A percentile compares a stretch with the other conserved stretches of the same genome.
Conservation (phyloP, 331 rosid species). For the Telfairia occidentalis region DNA sequence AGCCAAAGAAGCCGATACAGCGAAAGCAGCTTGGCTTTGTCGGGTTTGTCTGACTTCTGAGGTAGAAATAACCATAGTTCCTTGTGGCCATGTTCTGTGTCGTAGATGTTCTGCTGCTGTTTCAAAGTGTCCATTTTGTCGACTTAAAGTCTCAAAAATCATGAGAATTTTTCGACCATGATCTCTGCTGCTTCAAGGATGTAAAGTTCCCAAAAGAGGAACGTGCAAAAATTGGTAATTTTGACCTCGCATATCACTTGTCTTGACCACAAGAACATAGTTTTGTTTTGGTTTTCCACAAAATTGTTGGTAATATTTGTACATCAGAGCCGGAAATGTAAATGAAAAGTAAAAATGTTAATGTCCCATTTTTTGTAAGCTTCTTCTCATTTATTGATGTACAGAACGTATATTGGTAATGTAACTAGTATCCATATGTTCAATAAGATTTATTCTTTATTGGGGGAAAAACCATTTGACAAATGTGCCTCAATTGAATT, state of each 20-base stretch:
- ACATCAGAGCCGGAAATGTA: neutral
- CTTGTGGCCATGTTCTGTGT: slow-evolving; percentile 95
- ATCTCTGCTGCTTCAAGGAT: slow-evolving; percentile 8
- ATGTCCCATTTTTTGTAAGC: neutral
- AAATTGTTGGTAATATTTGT: neutral
- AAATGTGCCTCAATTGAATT: neutral
- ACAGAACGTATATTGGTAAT: neutral
- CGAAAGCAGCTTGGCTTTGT: slow-evolving; percentile 90
- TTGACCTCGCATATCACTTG: neutral
- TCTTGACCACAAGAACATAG: neutral
- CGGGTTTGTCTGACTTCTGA: slow-evolving; percentile 80
- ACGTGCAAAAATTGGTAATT: neutral
- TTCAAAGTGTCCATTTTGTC: slow-evolving; percentile 84
- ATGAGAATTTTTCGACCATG: slow-evolving; percentile 74
- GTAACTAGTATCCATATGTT: neutral
- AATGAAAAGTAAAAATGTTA: neutral
- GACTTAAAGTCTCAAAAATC: slow-evolving; percentile 69
- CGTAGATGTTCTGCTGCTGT: slow-evolving; percentile 92
- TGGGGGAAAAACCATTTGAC: neutral
- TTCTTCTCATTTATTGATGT: slow-evolving; percentile 5
- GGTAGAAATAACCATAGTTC: slow-evolving; percentile 71
- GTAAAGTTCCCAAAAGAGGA: neutral
- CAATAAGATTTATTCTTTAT: slow-evolving; percentile 4
- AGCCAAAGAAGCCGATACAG: slow-evolving; percentile 81
- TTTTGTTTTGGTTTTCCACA: neutral